phyloP scores from a whole-genome alignment of 352 stramenopile genomes.

The Peronosclerospora sorghi region DNA sequence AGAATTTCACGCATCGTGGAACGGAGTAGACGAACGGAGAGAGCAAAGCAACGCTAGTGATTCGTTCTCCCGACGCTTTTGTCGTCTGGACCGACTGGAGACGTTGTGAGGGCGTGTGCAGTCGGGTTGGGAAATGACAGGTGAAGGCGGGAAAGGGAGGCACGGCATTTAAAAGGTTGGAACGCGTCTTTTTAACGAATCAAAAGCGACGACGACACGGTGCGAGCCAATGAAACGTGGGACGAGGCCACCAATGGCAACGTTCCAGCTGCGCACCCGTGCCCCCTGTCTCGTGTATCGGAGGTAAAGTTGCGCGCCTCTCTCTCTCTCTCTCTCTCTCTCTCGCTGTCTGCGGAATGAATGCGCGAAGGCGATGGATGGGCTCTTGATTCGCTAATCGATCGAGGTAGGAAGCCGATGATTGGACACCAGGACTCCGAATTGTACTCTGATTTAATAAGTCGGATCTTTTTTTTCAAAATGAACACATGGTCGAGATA shows the following conservation, averaged over 20 bases:
- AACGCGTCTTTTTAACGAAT: slow-evolving; percentile 6
- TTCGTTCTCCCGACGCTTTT: too few species aligned
- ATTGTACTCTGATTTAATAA: too few species aligned
- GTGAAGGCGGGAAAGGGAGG: slow-evolving; percentile 9
- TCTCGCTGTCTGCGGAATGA: too few species aligned
- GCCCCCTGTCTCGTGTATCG: too few species aligned
- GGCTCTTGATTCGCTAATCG: too few species aligned
- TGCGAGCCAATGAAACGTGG: not conserved
- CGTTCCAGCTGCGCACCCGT: not conserved
- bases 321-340: too few species aligned
- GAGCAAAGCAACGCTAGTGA: not conserved
- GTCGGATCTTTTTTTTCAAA: too few species aligned
- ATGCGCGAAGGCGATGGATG: too few species aligned
- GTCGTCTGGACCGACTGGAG: slow-evolving; percentile 14
- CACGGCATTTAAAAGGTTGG: slow-evolving; percentile 9
- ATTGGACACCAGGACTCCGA: too few species aligned
- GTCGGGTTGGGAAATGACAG: slow-evolving; percentile 20
- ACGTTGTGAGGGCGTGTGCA: slow-evolving; percentile 24
- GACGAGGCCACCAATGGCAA: not conserved
- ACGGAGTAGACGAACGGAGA: slow-evolving; percentile 13
- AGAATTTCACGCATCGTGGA: slow-evolving; percentile 16
- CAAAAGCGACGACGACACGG: not conserved
- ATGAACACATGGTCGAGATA: too few species aligned
- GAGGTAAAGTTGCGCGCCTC: too few species aligned
- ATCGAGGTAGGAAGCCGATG: too few species aligned